These are phyloP conservation scores for Fusarium sulawesiense DNA, from an alignment of 2,329 filamentous ascomycete genomes.

Conservation along the genomic window DNA sequence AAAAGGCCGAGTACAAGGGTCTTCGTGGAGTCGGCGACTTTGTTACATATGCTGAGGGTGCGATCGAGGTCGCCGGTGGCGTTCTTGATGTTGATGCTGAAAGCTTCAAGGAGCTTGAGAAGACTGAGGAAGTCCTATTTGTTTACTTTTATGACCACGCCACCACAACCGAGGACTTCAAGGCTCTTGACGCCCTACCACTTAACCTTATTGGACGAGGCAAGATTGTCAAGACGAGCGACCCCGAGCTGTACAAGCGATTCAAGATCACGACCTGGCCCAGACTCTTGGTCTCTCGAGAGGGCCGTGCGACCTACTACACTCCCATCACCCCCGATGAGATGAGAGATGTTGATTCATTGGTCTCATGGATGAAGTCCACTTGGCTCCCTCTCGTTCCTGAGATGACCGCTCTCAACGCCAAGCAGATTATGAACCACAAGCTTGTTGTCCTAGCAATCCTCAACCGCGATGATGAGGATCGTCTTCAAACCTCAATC, in stretches of 20 bases:
- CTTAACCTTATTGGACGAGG: conserved; percentile 91
- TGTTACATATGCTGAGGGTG: conserved; percentile 86
- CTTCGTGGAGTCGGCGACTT: conserved; percentile 93
- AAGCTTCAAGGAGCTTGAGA: conserved; percentile 83
- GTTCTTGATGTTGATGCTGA: conserved; percentile 83
- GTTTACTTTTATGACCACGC: conserved; percentile 98
- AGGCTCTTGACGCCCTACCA: conserved; percentile 85
- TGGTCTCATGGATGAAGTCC: conserved; percentile 93
- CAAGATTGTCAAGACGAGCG: conserved; percentile 91
- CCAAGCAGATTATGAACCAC: conserved; percentile 92
- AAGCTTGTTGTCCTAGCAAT: conserved; percentile 95
- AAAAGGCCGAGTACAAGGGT: conserved; percentile 92
- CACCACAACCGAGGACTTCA: conserved; percentile 91
- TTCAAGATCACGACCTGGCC: conserved; percentile 99
- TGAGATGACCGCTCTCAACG: conserved; percentile 90
- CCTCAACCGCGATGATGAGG: conserved; percentile 80
- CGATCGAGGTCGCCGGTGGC: conserved; percentile 79
- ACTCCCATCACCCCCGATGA: conserved; percentile 86
- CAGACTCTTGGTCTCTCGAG: conserved; percentile 87
- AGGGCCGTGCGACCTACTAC: conserved; percentile 92
- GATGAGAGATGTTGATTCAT: conserved; percentile 84
- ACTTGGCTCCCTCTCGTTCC: conserved; percentile 97
- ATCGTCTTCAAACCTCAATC: conserved; percentile 81
- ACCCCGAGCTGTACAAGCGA: conserved; percentile 77
- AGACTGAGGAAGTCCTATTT: conserved; percentile 96